Base-by-base conservation (phyloP, 192 early-diverging fungal genomes). In the Diversispora epigaea region DNA sequence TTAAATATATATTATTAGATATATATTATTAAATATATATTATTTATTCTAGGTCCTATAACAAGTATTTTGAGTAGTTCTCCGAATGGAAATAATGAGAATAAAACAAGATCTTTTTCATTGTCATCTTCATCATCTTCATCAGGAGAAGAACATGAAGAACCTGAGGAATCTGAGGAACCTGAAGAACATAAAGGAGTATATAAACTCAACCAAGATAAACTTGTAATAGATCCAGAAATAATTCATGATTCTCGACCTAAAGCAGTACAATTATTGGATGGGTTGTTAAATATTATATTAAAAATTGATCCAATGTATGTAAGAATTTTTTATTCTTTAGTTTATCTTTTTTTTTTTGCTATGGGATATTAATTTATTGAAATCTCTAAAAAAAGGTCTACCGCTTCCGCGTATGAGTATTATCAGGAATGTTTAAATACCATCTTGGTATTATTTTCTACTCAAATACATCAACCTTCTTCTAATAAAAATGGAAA, bases 361-460 rank as follows among this genome's bases (percentile, higher is more conserved):
- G 17, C 10, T 15, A 3, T 45, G 11, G 21, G 12, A 69, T 15
- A 39, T 69, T n/a, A 32, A 14, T 25, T 9, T 32, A 12, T 39
- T 69, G 56, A 32, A 61, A 40, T 63, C 15, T 54, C 10, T 41
- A 64, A 40, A 21, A 67, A 5, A 76, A 88, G 87, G 60, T 77
- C 77, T 3, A 84, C 80, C 22, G 77, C 81, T 17, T 83, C 85
- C 6, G 77, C 78, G 21, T 88, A 92, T 64, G 90, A 92, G 57
- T 90, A 89, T 77, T 92, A 92, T 77, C 69, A 87, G 19, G 90
- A 92, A 78, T 76, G 81, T 0, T 76, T 90, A 14, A 92, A 92
- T 68, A 77, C 84, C 11, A 57, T 91, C 11, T 80, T 90, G 41
- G 89, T 89, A 4, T 79, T 92, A 73, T 76, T 85, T 3, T 90